Evolutionary conservation across 148 eudicot genomes (phyloP).

Genomic region (Dysphania ambrosioides): DNA sequence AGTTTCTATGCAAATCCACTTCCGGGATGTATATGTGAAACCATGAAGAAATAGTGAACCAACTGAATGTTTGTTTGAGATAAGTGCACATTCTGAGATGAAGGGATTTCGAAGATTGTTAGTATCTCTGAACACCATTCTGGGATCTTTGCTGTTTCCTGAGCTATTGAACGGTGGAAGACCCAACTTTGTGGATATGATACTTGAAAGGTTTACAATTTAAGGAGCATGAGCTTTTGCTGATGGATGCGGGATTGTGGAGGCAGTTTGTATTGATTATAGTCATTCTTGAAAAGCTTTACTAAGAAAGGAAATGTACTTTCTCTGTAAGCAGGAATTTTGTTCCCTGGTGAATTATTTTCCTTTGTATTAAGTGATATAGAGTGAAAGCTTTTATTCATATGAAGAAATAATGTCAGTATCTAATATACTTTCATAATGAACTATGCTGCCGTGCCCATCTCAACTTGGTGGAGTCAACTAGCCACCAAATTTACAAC

Average conservation of each 20-base stretch:
- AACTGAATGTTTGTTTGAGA: neutral
- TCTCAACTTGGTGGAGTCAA: no score
- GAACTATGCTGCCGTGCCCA: no score
- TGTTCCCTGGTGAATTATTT: neutral
- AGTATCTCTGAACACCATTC: neutral
- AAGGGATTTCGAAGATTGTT: neutral
- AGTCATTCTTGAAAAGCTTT: neutral
- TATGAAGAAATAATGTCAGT: neutral
- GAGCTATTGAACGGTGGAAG: conserved; percentile 6
- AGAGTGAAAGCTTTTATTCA: neutral
- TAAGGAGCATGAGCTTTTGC: neutral
- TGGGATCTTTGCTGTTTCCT: conserved; percentile 5
- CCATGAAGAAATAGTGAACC: conserved; percentile 16
- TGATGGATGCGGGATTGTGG: neutral
- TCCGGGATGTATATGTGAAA: conserved; percentile 88
- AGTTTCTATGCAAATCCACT: conserved; percentile 94
- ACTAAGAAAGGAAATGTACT: no score
- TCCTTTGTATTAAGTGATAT: neutral
- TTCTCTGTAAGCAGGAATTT: conserved; percentile 21
- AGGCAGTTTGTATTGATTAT: neutral
- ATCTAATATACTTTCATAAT: neutral
- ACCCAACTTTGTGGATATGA: neutral
- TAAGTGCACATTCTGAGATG: neutral
- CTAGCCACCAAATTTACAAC: no score
- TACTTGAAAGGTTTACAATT: no score